Percentiles rank a stretch among this genome's conserved stretches.
phyloP scores from a whole-genome alignment of 257 asterid genomes.

The Ligustrum vulgare region DNA sequence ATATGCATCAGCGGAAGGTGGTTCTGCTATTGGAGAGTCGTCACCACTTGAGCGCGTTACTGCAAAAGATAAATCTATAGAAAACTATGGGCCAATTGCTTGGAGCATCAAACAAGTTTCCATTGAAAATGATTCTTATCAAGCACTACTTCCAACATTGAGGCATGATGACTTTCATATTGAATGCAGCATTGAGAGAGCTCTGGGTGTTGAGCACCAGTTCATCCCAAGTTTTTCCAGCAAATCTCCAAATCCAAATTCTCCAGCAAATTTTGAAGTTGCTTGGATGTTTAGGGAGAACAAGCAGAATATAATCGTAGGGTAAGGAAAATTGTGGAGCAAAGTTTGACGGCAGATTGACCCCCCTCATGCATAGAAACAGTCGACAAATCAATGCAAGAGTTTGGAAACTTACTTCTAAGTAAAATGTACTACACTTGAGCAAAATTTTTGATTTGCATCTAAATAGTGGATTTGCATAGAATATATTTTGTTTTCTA shows the following conservation, averaged over 20 bases:
- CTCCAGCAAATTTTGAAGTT: no score
- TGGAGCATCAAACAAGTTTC: constrained; percentile 42
- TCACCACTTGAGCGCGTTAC: constrained; percentile 45
- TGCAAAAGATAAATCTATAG: constrained; percentile 36
- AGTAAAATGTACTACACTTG: no score
- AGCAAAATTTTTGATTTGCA: no score
- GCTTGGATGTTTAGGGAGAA: no score
- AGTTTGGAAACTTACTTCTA: no score
- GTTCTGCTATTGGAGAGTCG: constrained; percentile 57
- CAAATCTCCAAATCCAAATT: constrained; percentile 51
- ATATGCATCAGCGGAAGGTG: constrained; percentile 54
- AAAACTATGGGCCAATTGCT: constrained; percentile 39
- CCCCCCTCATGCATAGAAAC: no score
- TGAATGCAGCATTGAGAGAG: constrained; percentile 45
- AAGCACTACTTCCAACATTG: constrained; percentile 32
- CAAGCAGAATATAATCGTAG: no score
- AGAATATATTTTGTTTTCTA: no score
- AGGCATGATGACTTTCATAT: constrained; percentile 48
- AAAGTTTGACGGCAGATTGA: no score
- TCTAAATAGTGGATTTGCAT: no score
- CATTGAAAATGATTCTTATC: constrained; percentile 36
- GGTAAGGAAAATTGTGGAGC: no score
- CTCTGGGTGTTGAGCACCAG: constrained; percentile 73
- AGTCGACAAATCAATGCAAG: no score
- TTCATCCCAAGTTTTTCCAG: constrained; percentile 68